A percentile compares a stretch with the other conserved stretches of the same genome.
Conservation (phyloP, 1,139 yeast genomes). For the Suhomyces bolitotheri region DNA sequence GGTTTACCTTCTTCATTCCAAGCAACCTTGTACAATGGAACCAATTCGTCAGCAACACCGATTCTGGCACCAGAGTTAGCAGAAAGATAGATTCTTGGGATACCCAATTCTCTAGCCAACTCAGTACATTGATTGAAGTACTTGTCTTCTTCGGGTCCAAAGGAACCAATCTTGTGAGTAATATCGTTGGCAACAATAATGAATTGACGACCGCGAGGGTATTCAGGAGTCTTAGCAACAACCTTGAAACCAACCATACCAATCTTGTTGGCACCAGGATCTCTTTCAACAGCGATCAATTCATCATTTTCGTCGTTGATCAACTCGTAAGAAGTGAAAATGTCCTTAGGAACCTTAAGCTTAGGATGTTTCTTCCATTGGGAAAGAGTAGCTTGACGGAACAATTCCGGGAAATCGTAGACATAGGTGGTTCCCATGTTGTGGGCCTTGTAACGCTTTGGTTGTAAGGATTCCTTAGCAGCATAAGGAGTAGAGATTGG, state of each 20-base stretch:
- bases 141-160: conserved; percentile 95
- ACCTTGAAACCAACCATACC: conserved; percentile 98
- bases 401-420: conserved; percentile 97
- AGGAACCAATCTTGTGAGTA: conserved; percentile 96
- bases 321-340: conserved; percentile 77
- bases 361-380: conserved; percentile 76
- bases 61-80: conserved; percentile 99
- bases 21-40: conserved; percentile 85
- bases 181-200: conserved; percentile 94
- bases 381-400: conserved; percentile 86
- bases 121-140: conserved; percentile 93
- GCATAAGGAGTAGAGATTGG: conserved; percentile 95
- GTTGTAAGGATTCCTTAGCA: conserved; percentile 96
- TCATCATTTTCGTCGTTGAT: conserved; percentile 78
- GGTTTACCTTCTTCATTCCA: conserved; percentile 83
- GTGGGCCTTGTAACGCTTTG: conserved; percentile 97
- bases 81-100: conserved; percentile 92
- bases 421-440: conserved; percentile 97
- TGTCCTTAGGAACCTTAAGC: conserved; percentile 70
- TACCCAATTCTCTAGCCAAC: conserved; percentile 83
- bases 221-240: conserved; percentile 92
- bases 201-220: conserved; percentile 93
- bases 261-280: conserved; percentile 90
- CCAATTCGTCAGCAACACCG: conserved; percentile 94
- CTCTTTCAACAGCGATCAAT: conserved; percentile 87